Evolutionary conservation across 2,329 filamentous ascomycete genomes (phyloP).

Genomic region (Pseudogymnoascus sp.): DNA sequence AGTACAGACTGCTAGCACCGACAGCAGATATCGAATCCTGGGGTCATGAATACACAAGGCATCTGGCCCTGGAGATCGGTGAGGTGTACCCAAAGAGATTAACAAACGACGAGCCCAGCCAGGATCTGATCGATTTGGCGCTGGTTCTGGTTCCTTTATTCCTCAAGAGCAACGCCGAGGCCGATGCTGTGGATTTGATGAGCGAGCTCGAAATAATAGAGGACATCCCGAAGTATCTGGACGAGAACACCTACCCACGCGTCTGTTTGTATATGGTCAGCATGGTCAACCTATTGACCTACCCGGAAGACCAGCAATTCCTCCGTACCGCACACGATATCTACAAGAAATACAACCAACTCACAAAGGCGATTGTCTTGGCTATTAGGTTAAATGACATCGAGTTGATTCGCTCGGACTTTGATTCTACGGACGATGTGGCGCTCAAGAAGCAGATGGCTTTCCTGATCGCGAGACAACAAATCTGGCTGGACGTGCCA

Average conservation of each 20-base stretch:
- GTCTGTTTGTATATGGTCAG: conserved; percentile 98
- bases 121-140: conserved; percentile 80
- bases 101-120: conserved; percentile 72
- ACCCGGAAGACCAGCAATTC: conserved; percentile 94
- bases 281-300: conserved; percentile 96
- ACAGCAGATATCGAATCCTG: conserved; percentile 91
- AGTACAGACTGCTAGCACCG: conserved; percentile 84
- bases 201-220: conserved; percentile 98
- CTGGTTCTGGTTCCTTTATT: conserved; percentile 85
- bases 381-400: conserved; percentile 89
- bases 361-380: conserved; percentile 86
- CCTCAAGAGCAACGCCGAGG: conserved; percentile 94
- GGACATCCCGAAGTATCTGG: conserved; percentile 77
- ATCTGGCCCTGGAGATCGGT: conserved; percentile 90
- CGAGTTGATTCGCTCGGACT: conserved; percentile 73
- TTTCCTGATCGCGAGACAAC: conserved; percentile 85
- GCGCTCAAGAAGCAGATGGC: conserved; percentile 87
- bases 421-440: conserved; percentile 71
- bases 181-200: conserved; percentile 92
- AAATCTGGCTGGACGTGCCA: conserved; percentile 69
- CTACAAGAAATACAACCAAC: conserved; percentile 87
- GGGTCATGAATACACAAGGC: conserved; percentile 97
- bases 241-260: conserved; percentile 85
- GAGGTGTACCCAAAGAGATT: conserved; percentile 86
- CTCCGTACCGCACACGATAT: conserved; percentile 87